Percentiles rank a stretch among this genome's conserved stretches.
Conservation (phyloP, 345 rosid species). For the Hypericum perforatum region DNA sequence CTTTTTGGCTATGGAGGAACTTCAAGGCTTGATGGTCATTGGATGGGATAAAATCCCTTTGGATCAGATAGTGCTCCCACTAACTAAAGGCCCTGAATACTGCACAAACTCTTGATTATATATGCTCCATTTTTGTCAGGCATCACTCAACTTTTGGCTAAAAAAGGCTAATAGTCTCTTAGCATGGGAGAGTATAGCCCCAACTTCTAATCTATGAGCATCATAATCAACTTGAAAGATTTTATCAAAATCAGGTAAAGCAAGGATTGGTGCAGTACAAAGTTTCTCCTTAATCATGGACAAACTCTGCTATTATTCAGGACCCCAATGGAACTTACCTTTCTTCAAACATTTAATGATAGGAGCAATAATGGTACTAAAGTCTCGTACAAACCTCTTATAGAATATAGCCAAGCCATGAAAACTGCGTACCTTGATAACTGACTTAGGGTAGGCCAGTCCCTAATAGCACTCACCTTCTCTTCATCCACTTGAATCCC, state of each 20-base stretch:
- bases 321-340: neutral
- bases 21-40: no score
- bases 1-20: no score
- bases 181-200: neutral
- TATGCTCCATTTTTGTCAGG: neutral
- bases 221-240: neutral
- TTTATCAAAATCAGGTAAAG: neutral
- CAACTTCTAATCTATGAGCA: neutral
- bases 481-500: neutral
- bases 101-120: neutral
- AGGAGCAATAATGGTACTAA: no score
- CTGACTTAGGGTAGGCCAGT: neutral
- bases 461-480: neutral
- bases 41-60: no score
- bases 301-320: neutral
- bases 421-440: neutral
- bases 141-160: no score
- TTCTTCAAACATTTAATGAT: no score
- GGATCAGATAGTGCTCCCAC: no score
- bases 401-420: no score
- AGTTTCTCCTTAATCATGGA: no score
- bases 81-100: no score
- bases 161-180: neutral
- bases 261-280: no score
- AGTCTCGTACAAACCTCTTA: no score